Evolutionary conservation across 1,284 basidiomycete species (phyloP).

Genomic region (Irpex sp.): DNA sequence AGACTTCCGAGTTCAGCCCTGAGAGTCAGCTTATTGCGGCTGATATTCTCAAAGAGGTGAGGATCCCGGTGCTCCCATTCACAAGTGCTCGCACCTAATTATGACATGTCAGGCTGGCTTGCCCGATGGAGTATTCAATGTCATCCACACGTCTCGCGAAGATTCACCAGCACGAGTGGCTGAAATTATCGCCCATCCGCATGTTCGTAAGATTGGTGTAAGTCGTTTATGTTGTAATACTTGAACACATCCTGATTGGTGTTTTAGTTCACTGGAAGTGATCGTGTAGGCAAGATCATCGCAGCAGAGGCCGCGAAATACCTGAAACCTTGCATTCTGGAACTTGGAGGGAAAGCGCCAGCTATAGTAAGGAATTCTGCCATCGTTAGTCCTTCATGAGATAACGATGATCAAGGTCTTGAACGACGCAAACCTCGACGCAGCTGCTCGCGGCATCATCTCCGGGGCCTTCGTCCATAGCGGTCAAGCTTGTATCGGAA

Average conservation of each 20-base stretch:
- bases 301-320: conserved; percentile 71
- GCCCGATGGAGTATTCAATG: conserved; percentile 24
- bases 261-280: conserved; percentile 65
- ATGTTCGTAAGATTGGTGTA: conserved; percentile 24
- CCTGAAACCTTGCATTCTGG: conserved; percentile 69
- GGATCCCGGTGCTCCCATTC: neutral
- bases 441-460: conserved; percentile 52
- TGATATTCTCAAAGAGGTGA: conserved; percentile 12
- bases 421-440: conserved; percentile 54
- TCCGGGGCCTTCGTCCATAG: conserved; percentile 57
- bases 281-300: conserved; percentile 66
- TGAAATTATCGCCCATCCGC: conserved; percentile 25
- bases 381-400: neutral
- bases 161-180: conserved; percentile 19
- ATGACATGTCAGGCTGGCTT: conserved; percentile 20
- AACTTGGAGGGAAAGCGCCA: conserved; percentile 78
- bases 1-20: conserved; percentile 14
- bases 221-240: conserved; percentile 3
- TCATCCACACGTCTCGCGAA: conserved; percentile 18
- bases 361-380: conserved; percentile 43
- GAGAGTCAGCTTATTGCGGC: conserved; percentile 7
- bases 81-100: neutral
- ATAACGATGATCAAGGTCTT: conserved; percentile 36
- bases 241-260: neutral
- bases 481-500: conserved; percentile 70